phyloP scores from a whole-genome alignment of 495 filamentous ascomycete genomes.

The Tuber indicum region DNA sequence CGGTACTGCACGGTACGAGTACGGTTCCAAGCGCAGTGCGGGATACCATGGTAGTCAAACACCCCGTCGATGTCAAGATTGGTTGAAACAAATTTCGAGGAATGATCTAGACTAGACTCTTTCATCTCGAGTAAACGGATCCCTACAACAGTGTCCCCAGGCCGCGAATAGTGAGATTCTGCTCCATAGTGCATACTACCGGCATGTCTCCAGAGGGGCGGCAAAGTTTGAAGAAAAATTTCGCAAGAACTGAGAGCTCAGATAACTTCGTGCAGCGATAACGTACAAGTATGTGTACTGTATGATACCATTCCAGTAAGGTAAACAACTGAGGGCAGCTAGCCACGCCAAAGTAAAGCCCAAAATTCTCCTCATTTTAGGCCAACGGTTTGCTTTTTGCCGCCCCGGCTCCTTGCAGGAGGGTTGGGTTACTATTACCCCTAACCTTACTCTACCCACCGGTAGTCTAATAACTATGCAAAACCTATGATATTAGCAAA shows the following conservation, averaged over 20 bases:
- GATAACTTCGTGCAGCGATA: neutral
- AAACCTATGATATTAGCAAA: neutral
- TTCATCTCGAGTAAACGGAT: too few species aligned
- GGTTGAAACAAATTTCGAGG: neutral
- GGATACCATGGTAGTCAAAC: neutral
- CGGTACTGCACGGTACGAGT: too few species aligned
- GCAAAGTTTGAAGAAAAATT: neutral
- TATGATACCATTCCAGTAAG: neutral
- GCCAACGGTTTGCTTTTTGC: neutral
- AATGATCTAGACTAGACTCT: neutral
- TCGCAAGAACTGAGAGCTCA: neutral
- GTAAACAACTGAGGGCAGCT: neutral
- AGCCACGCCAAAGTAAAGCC: neutral
- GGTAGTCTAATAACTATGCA: neutral
- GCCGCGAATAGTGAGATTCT: neutral
- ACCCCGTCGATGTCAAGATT: neutral
- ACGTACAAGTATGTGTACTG: too few species aligned
- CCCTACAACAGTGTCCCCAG: too few species aligned
- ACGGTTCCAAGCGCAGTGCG: neutral
- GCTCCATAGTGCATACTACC: neutral
- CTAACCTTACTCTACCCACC: neutral
- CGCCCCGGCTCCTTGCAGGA: neutral
- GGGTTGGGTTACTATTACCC: neutral
- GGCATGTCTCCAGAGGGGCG: neutral
- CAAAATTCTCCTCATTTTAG: neutral